These are phyloP conservation scores for Camelina hispida DNA, from an alignment of 345 rosid species.

Conservation along the genomic window DNA sequence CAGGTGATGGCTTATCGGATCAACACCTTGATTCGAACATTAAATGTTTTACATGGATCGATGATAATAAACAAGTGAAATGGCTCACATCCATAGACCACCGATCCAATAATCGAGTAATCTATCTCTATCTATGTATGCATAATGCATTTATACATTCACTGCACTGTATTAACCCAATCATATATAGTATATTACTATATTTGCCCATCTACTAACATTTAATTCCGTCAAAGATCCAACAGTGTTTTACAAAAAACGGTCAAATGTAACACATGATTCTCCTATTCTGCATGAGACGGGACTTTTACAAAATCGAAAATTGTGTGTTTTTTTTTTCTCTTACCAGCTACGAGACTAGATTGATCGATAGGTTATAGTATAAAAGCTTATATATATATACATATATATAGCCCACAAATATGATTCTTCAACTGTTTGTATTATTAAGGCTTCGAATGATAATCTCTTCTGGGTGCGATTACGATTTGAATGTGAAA, in stretches of 20 bases:
- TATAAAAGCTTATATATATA: too few relatives aligned
- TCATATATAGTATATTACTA: slow-evolving; percentile 16
- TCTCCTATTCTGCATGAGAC: background rate
- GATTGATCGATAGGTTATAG: background rate
- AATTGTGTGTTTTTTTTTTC: background rate
- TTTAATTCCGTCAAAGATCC: slow-evolving; percentile 16
- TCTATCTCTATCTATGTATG: background rate
- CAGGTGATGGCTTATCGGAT: slow-evolving; percentile 39
- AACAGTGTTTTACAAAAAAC: background rate
- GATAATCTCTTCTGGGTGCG: too few relatives aligned
- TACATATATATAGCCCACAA: too few relatives aligned
- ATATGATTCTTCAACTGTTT: too few relatives aligned
- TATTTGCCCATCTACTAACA: slow-evolving; percentile 15
- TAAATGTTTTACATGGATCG: slow-evolving; percentile 40
- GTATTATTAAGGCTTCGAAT: too few relatives aligned
- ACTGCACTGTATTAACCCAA: slow-evolving; percentile 31
- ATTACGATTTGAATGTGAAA: too few relatives aligned
- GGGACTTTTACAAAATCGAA: background rate
- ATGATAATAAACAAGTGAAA: slow-evolving; percentile 31
- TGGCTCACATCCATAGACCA: slow-evolving; percentile 36
- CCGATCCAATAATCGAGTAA: slow-evolving; percentile 22
- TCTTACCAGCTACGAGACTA: background rate
- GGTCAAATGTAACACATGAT: slow-evolving; percentile 15
- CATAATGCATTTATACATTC: slow-evolving; percentile 24
- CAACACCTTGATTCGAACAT: slow-evolving; percentile 40